A percentile compares a stretch with the other conserved stretches of the same genome.
phyloP scores from a whole-genome alignment of 1,284 basidiomycete species.

The Leccinum pseudoinsigne region DNA sequence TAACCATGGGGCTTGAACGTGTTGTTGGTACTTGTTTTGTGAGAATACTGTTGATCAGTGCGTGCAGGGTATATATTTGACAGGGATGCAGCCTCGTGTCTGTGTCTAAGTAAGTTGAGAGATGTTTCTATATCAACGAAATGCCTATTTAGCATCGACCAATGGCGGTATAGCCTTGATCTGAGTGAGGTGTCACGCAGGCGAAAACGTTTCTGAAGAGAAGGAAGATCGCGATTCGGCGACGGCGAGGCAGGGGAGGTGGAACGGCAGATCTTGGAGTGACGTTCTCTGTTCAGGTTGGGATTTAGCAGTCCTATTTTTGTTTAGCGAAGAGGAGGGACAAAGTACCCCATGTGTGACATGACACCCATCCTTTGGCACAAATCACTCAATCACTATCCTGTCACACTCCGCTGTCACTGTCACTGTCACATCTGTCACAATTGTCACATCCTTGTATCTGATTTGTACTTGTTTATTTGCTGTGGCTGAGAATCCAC shows the following conservation, averaged over 20 bases:
- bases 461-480: conserved; percentile 27
- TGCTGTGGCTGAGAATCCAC: conserved; percentile 26
- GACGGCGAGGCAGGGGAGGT: not conserved
- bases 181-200: conserved; percentile 24
- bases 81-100: conserved; percentile 13
- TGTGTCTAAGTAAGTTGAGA: conserved; percentile 9
- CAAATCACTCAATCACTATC: conserved; percentile 27
- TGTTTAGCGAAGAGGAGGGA: conserved; percentile 5
- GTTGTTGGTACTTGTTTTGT: conserved; percentile 5
- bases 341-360: conserved; percentile 14
- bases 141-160: conserved; percentile 15
- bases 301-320: not conserved
- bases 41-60: conserved; percentile 3
- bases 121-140: conserved; percentile 15
- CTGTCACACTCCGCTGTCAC: conserved; percentile 13
- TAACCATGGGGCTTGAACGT: not conserved
- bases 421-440: conserved; percentile 2
- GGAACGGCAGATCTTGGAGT: not conserved
- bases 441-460: conserved; percentile 11
- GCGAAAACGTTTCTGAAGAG: conserved; percentile 17
- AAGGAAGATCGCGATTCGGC: not conserved
- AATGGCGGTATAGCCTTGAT: conserved; percentile 26
- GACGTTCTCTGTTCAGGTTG: not conserved
- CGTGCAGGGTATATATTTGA: conserved; percentile 2
- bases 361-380: conserved; percentile 26